Evolutionary conservation across 2,329 filamentous ascomycete species (phyloP), one percentile per base, ranked within the genome.

Genomic region (Didymella pinodella): DNA sequence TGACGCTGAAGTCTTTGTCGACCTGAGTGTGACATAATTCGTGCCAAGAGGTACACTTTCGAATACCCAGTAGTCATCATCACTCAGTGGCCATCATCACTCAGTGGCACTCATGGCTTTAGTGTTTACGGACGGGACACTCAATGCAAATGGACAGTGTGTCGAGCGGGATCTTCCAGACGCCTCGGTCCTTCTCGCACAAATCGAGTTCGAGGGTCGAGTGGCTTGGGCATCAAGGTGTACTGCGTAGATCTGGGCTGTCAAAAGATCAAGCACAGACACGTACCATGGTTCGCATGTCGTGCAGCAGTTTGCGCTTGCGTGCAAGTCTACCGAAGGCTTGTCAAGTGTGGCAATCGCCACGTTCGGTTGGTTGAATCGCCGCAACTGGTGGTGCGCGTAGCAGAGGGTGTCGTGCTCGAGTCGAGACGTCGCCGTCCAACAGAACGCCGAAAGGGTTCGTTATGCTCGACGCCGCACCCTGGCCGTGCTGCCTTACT

Each of bases 171-270:
- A 54, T 25, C n/a, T 56, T 29, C 47, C 31, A 18, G 49, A 8
- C 7, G 31, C 18, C 45, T 50, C 53, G 47, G 53, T 40, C 53
- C 53, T 50, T 31, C 26, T 56, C 16, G 10, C 28, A 2, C 14
- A 40, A 40, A 45, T 55, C 52, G 34, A 25, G 4, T 40, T 46
- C 6, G 38, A 41, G 32, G 4, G 16, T 26, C 28, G 12, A 48
- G 18, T 31, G 38, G 22, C 31, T 56, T 36, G 53, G 53, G 53
- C 53, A 56, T 49, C 53, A 49, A 55, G 34, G 32, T 48, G 53
- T 18, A 18, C 18, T 18, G 18, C 18, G 18, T 25, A 20, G 45
- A 44, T n/a, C 20, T 44, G 20, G 44, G 28, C 29, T 18, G 11
- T 20, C 45, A n/a, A 12, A 14, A 49, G 25, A 40, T 49, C n/a